Evolutionary conservation across 202 grass and related monocot species (phyloP), one percentile per base, ranked within the genome.

Genomic region (Tripidium arundinaceum): DNA sequence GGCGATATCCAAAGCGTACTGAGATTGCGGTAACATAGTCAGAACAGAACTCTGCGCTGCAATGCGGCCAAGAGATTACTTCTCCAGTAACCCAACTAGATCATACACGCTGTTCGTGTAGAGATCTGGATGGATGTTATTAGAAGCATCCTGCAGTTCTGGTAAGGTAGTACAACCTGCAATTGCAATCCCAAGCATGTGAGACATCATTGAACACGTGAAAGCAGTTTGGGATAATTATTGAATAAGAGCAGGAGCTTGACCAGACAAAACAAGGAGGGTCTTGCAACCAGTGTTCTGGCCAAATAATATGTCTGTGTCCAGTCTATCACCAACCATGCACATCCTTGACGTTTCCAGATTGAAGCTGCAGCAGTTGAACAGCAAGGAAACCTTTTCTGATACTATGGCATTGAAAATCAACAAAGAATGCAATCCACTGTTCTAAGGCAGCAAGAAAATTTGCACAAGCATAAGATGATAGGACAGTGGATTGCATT

Each of bases 291-390:
- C 92, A 63, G 92, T 79, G 78, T 93, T 93, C 83, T 92, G 88
- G 33, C 95, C 95, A 88, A 98, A 98, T 33, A 94, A 90, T 90
- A 98, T 98, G 79, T 98, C 95, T 39, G 92, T 98, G 82, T 98
- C 92, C 65, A 94, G 87, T 83, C 90, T 90, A 82, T 98, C 95
- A 77, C 95, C 95, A 50, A 98, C 95, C 92, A 98, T 94, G 86
- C 95, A 98, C 92, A 98, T 94, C 78, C 90, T 87, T 39, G 90
- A 89, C 14, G 86, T 94, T 60, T 87, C 79, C 49, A 98, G 66
- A 72, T 89, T 89, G 79, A 92, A 98, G 74, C 95, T 98, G 84
- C 71, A 76, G 66, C 6, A 87, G 39, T 80, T 83, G 33, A 72
- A 80, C 60, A 74, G 15, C 29, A n/a, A n/a, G 61, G 42, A 58